Conservation (phyloP, 1,139 yeast species). For the Hemisphaericaspora xylofermentans region DNA sequence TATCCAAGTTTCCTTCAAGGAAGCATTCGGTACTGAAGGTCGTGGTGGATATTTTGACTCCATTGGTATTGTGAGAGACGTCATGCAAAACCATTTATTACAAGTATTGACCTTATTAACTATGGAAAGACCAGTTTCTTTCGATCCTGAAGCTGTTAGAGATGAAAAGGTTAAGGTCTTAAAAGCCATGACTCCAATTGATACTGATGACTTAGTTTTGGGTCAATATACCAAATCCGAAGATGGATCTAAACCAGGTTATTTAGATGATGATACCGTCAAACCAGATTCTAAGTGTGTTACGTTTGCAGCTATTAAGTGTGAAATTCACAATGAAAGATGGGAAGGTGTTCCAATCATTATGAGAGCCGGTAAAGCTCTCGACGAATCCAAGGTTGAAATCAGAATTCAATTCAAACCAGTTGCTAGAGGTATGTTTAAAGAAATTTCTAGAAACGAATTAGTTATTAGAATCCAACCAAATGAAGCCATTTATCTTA, state of each 20-base stretch:
- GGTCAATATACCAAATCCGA: conserved; percentile 87
- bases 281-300: conserved; percentile 77
- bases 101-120: conserved; percentile 90
- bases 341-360: conserved; percentile 99
- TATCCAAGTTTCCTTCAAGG: conserved; percentile 90
- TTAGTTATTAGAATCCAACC: conserved; percentile 94
- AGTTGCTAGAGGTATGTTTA: conserved; percentile 79
- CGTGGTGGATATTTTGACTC: conserved; percentile 97
- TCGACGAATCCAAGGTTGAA: conserved; percentile 90
- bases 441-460: conserved; percentile 84
- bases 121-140: conserved; percentile 92
- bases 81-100: conserved; percentile 94
- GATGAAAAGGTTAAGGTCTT: conserved; percentile 94
- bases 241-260: conserved; percentile 88
- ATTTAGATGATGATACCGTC: conserved; percentile 93
- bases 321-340: conserved; percentile 83
- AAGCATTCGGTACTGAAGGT: conserved; percentile 97
- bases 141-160: conserved; percentile 89
- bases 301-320: conserved; percentile 84
- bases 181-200: conserved; percentile 73
- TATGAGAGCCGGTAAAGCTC: conserved; percentile 94
- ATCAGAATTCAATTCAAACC: conserved; percentile 90
- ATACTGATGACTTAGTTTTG: conserved; percentile 63
- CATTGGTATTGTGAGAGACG: conserved; percentile 96
- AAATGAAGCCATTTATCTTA: conserved; percentile 87